Conservation (phyloP, 225 moss, liverwort and hornwort species). For the Pleurozium schreberi region DNA sequence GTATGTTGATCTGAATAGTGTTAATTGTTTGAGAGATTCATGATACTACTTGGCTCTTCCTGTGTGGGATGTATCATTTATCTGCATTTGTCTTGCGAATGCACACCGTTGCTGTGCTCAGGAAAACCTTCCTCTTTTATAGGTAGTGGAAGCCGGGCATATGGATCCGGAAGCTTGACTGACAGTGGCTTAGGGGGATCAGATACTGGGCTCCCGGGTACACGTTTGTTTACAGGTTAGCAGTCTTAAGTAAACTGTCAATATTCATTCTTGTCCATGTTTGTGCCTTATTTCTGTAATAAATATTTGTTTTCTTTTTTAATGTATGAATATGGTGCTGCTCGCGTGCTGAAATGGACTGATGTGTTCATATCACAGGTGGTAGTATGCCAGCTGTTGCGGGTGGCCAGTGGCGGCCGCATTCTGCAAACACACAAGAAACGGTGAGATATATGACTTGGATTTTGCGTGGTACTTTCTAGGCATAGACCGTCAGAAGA, state of each 20-base stretch:
- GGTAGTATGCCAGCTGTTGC: slow-evolving; percentile 54
- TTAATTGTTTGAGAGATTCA: background rate
- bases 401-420: slow-evolving; percentile 83
- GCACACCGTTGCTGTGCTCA: background rate
- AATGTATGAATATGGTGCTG: background rate
- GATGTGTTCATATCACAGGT: slow-evolving; percentile 16
- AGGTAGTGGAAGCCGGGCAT: slow-evolving; percentile 50
- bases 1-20: background rate
- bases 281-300: background rate
- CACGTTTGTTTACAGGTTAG: slow-evolving; percentile 64
- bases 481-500: background rate
- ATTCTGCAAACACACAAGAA: slow-evolving; percentile 70
- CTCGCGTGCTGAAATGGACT: background rate
- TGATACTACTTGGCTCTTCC: background rate
- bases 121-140: background rate
- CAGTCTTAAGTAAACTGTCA: slow-evolving; percentile 1
- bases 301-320: background rate
- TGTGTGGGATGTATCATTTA: background rate
- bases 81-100: background rate
- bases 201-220: slow-evolving; percentile 38
- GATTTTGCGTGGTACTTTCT: background rate
- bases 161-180: slow-evolving; percentile 63
- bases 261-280: background rate
- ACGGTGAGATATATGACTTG: slow-evolving; percentile 26
- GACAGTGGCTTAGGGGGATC: slow-evolving; percentile 57